A percentile compares a stretch with the other conserved stretches of the same genome.
Conservation (phyloP, 1,139 yeast genomes). For the Suhomyces yuchorum region DNA sequence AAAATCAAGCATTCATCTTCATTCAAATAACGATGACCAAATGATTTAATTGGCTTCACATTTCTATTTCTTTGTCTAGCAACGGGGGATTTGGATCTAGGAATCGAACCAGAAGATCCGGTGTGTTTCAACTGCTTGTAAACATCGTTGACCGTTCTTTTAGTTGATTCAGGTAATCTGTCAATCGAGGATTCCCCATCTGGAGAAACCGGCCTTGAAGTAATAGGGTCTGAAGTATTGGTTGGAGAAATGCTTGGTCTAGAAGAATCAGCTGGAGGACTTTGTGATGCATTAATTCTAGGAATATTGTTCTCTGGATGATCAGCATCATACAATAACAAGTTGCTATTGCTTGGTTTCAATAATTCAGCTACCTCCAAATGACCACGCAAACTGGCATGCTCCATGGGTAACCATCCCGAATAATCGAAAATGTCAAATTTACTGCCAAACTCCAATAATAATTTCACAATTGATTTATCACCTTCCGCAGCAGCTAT, state of each 20-base stretch:
- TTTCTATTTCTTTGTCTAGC: conserved; percentile 23
- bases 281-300: conserved; percentile 21
- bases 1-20: conserved; percentile 67
- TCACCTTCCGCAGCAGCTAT: conserved; percentile 89
- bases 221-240: not conserved
- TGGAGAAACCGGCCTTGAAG: conserved; percentile 7
- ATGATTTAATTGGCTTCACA: conserved; percentile 67
- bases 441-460: conserved; percentile 57
- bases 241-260: conserved; percentile 12
- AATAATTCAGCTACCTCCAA: conserved; percentile 65
- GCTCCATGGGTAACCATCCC: conserved; percentile 98
- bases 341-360: conserved; percentile 42
- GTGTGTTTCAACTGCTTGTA: conserved; percentile 42
- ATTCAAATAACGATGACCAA: conserved; percentile 78
- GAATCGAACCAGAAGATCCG: conserved; percentile 24
- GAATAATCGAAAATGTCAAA: conserved; percentile 70
- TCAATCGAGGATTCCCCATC: conserved; percentile 33
- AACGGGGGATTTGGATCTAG: conserved; percentile 35
- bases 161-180: conserved; percentile 42
- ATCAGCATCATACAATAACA: conserved; percentile 44
- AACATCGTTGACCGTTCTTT: conserved; percentile 39
- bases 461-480: conserved; percentile 53
- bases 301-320: conserved; percentile 41
- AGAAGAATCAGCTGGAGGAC: conserved; percentile 5
- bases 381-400: conserved; percentile 91